A percentile compares a stretch with the other conserved stretches of the same genome.
Evolutionary conservation across 106 monocot genomes (phyloP).

Genomic region (Gastrodia elata): DNA sequence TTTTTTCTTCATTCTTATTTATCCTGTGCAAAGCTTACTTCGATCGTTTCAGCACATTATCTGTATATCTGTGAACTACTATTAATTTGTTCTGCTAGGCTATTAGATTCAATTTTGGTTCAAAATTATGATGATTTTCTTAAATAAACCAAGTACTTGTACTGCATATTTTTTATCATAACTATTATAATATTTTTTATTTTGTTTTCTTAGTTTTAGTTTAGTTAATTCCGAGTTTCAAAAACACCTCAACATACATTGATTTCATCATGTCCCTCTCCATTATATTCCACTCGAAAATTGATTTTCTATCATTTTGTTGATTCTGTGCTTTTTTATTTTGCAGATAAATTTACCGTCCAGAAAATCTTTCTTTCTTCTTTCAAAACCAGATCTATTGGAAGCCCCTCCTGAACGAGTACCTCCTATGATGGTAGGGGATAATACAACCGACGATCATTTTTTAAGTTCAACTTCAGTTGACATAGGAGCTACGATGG

Average conservation of each 20-base stretch:
- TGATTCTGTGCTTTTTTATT: slow-evolving; percentile 8
- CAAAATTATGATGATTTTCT: background rate
- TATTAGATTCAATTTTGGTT: background rate
- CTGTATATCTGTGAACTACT: background rate
- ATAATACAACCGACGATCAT: slow-evolving; percentile 2
- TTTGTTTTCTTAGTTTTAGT: background rate
- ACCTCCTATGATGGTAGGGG: slow-evolving; percentile 23
- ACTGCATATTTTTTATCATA: background rate
- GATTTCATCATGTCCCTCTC: background rate
- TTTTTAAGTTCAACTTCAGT: slow-evolving; percentile 16
- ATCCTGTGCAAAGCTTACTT: background rate
- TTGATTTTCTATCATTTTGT: background rate
- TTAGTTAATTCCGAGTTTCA: background rate
- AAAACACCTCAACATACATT: background rate
- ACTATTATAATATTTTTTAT: background rate
- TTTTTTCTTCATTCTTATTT: background rate
- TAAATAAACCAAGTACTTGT: background rate
- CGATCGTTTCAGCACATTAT: background rate
- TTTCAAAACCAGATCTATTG: slow-evolving; percentile 33
- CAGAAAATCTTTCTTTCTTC: slow-evolving; percentile 41
- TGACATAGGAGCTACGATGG: slow-evolving; percentile 11
- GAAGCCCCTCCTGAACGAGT: slow-evolving; percentile 38
- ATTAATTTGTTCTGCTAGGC: background rate
- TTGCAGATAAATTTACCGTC: slow-evolving; percentile 32
- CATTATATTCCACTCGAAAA: background rate